phyloP scores from a whole-genome alignment of 2,329 filamentous ascomycete species.

The Elsinoe fawcettii region DNA sequence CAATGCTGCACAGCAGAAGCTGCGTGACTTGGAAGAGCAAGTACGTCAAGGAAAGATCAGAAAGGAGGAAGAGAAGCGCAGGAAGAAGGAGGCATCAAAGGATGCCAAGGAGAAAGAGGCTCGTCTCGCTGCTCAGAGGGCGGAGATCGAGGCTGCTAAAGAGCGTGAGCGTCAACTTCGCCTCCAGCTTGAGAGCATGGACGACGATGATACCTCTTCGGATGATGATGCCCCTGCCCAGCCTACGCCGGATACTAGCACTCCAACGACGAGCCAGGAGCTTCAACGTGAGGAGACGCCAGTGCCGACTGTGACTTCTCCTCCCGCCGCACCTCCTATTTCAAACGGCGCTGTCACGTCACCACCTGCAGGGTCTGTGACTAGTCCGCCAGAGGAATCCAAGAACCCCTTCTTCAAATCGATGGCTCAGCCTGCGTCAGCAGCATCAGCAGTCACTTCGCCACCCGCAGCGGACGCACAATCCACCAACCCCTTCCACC shows the following conservation, averaged over 20 bases:
- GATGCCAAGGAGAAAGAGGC: conserved; percentile 84
- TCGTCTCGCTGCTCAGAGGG: conserved; percentile 73
- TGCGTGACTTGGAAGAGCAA: conserved; percentile 87
- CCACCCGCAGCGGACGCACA: conserved; percentile 44
- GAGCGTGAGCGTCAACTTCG: conserved; percentile 86
- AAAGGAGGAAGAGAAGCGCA: conserved; percentile 92
- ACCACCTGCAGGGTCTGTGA: conserved; percentile 39
- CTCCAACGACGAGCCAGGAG: conserved; percentile 50
- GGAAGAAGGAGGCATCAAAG: conserved; percentile 77
- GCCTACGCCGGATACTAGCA: conserved; percentile 55
- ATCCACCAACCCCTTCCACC: conserved; percentile 85
- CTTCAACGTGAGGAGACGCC: conserved; percentile 42
- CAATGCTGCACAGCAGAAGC: conserved; percentile 69
- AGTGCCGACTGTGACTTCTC: conserved; percentile 34
- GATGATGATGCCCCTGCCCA: conserved; percentile 73
- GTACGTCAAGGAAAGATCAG: conserved; percentile 87
- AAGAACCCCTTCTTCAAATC: conserved; percentile 94
- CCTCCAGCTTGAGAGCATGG: conserved; percentile 71
- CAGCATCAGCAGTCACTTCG: conserved; percentile 35
- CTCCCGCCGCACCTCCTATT: conserved; percentile 34
- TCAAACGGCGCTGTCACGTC: conserved; percentile 34
- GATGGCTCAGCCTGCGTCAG: conserved; percentile 55
- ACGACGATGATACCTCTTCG: conserved; percentile 67
- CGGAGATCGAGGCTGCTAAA: conserved; percentile 84
- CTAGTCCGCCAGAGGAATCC: conserved; percentile 59